Base-by-base conservation (phyloP, 2,329 filamentous ascomycete species). In the Fusarium sp. region DNA sequence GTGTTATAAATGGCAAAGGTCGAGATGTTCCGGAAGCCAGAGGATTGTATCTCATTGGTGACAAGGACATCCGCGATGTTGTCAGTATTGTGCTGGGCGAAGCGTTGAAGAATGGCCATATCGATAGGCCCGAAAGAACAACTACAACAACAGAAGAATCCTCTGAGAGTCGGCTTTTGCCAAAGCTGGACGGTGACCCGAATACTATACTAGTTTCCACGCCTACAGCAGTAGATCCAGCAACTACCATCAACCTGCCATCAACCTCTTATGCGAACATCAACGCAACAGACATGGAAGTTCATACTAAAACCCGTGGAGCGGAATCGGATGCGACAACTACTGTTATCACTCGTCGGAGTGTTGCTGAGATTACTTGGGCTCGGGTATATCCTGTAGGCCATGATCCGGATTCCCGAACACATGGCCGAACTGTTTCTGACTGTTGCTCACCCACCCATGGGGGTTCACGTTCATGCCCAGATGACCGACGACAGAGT, bases 161-260 rank as follows among this genome's bases (percentile, higher is more conserved):
- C 38, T 45, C 58, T 22, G 52, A 57, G 25, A 57, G 45, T 49
- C 60, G 46, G 5, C 58, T 59, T 15, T 58, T 74, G 8, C 70
- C 70, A 32, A 73, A 61, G 10, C 56, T 76, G 6, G 67, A 77
- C 10, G 71, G 68, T 20, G 56, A 34, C 12, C 58, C 46, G 16
- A 73, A 73, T 13, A 60, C 71, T 1, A 79, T 80, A 32, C 61
- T 72, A 16, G 70, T 74, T 8, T 72, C 71, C 11, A 65, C 68
- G 20, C 69, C 71, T 8, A 70, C 66, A 9, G 47, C 59, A 12
- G 74, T 74, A 18, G 78, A 79, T 44, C 76, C 79, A 46, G 76
- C 77, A 7, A 80, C 77, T 2, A 82, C 79, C 1, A 75, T 81
- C 44, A 80, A 71, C 60, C 24, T 77, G 25, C 78, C 80, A 8